These are phyloP conservation scores for Artemisia argyi DNA, from an alignment of 129 eudicot species.

Conservation along the genomic window DNA sequence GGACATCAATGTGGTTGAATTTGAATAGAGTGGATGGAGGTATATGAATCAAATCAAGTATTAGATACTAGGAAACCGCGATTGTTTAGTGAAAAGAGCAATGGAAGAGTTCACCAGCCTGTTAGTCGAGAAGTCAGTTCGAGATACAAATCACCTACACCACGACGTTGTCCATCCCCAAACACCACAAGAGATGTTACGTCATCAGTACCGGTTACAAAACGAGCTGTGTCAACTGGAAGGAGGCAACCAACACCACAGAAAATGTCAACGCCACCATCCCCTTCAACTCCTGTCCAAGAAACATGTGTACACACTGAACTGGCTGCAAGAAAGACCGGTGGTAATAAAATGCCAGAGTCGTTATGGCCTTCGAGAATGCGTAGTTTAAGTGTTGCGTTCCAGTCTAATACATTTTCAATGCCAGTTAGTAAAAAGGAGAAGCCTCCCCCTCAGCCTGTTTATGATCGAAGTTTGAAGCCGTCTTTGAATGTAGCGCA, in stretches of 20 bases:
- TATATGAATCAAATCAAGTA: slow-evolving; percentile 59
- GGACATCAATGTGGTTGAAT: slow-evolving; percentile 69
- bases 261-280: slow-evolving; percentile 48
- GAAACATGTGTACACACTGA: slow-evolving; percentile 58
- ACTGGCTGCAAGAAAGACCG: slow-evolving; percentile 51
- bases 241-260: slow-evolving; percentile 54
- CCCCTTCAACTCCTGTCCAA: slow-evolving; percentile 72
- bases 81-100: slow-evolving; percentile 49
- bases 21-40: slow-evolving; percentile 83
- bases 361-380: slow-evolving; percentile 91
- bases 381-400: slow-evolving; percentile 89
- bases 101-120: slow-evolving; percentile 59
- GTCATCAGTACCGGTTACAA: slow-evolving; percentile 40
- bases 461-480: slow-evolving; percentile 69
- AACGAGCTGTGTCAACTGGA: slow-evolving; percentile 76
- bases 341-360: slow-evolving; percentile 58
- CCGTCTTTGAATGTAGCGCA: slow-evolving; percentile 66
- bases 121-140: slow-evolving; percentile 67
- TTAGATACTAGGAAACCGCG: slow-evolving; percentile 42
- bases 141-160: slow-evolving; percentile 72
- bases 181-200: slow-evolving; percentile 46
- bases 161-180: slow-evolving; percentile 82
- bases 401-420: slow-evolving; percentile 71
- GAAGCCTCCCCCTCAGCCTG: slow-evolving; percentile 57
- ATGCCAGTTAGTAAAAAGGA: slow-evolving; percentile 77